Evolutionary conservation across 1,139 yeast genomes (phyloP).

Genomic region (Hanseniaspora sp.): DNA sequence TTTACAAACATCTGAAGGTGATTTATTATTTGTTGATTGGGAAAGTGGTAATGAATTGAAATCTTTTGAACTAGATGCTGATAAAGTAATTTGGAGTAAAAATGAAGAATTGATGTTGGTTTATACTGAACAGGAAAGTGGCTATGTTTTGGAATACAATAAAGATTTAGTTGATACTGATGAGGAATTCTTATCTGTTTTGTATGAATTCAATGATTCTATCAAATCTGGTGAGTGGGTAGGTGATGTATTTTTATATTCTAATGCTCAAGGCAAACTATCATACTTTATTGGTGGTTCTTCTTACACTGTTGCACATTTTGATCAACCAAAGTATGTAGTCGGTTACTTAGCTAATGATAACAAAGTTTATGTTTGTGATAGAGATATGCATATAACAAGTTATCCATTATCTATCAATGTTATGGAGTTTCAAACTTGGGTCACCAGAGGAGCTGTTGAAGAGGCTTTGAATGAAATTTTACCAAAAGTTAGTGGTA

Average conservation of each 20-base stretch:
- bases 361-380: conserved; percentile 78
- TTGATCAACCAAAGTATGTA: conserved; percentile 76
- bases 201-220: conserved; percentile 69
- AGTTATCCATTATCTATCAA: conserved; percentile 75
- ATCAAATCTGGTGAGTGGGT: conserved; percentile 88
- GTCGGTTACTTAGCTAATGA: conserved; percentile 86
- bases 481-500: conserved; percentile 49
- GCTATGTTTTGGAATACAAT: conserved; percentile 71
- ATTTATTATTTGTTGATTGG: conserved; percentile 89
- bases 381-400: conserved; percentile 73
- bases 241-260: conserved; percentile 91
- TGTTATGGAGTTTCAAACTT: conserved; percentile 88
- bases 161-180: conserved; percentile 46
- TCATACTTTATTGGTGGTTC: conserved; percentile 94
- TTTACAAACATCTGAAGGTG: conserved; percentile 61
- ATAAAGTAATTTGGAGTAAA: conserved; percentile 83
- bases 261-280: conserved; percentile 74
- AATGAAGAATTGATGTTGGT: conserved; percentile 82
- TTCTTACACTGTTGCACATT: conserved; percentile 83
- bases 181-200: conserved; percentile 73
- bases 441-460: conserved; percentile 87
- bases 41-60: conserved; percentile 73
- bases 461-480: conserved; percentile 58
- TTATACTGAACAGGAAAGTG: conserved; percentile 49
- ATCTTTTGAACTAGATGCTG: conserved; percentile 70